Evolutionary conservation across 2,329 filamentous ascomycete genomes (phyloP), one percentile per base, ranked within the genome.

Genomic region (Trichoderma harzianum): DNA sequence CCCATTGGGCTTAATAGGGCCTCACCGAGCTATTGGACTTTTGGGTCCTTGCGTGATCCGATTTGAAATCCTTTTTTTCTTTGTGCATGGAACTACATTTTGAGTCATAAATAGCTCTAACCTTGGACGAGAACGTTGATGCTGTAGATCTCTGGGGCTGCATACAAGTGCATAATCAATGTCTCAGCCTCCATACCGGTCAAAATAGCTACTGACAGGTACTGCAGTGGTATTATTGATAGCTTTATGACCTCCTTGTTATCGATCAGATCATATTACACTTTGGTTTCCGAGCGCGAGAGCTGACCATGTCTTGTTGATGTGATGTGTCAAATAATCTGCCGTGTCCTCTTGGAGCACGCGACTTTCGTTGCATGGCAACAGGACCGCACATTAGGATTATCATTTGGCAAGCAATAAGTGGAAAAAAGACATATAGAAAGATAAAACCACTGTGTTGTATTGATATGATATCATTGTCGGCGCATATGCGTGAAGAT

Each of bases 141-240:
- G n/a, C 28, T 24, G 53, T 14, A 11, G 18, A 32, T 47, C 12
- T 12, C 14, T 18, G 7, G 12, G 24, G 26, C 18, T 21, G 34
- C 53, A 61, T 60, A 32, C 47, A 60, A 14, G 28, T 60, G 28
- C 36, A 21, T 60, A 28, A 51, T 32, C 66, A 69, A 62, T 69
- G 66, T 62, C 39, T 69, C 57, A 69, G 57, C 66, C 66, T 62
- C 39, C 66, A 69, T 69, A 36, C 57, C 57, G 21, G 26, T 14
- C 12, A 28, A n/a, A 28, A 32, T 30, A 53, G 36, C 30, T 67
- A 30, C n/a, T 57, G 64, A 39, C 21, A 53, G 47, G 47, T 36
- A 51, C 64, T 36, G 26, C 66, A 10, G 43, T 28, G 11, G 14
- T 21, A 39, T 62, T 30, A n/a, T 51, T 69, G 55, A 57, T n/a